Percentiles rank a stretch among this genome's conserved stretches.
Conservation (phyloP, 2,329 filamentous ascomycete species). For the Knoxdaviesia proteae region DNA sequence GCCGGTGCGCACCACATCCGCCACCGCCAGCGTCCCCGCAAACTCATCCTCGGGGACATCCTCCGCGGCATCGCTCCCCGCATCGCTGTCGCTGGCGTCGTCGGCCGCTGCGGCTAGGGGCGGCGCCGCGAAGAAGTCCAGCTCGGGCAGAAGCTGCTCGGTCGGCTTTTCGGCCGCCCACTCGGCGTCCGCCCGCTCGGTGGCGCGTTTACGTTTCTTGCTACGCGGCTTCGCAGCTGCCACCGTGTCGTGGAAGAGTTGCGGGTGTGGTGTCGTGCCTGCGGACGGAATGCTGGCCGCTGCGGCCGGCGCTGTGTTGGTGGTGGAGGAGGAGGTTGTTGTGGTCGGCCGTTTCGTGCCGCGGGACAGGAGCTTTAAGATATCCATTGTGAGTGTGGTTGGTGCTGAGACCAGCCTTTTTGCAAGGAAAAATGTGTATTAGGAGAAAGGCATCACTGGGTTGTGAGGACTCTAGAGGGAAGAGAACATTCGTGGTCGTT, state of each 20-base stretch:
- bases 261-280: constrained; percentile 42
- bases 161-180: constrained; percentile 12
- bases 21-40: constrained; percentile 8
- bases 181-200: constrained; percentile 9
- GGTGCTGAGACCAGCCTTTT: no score
- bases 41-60: constrained; percentile 7
- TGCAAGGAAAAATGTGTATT: no score
- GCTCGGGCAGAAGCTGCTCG: constrained; percentile 19
- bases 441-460: no score
- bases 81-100: constrained; percentile 5
- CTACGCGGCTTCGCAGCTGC: constrained; percentile 24
- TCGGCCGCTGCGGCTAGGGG: constrained; percentile 8
- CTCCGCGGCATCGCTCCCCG: constrained; percentile 6
- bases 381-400: constrained; percentile 33
- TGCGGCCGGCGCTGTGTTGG: constrained; percentile 10
- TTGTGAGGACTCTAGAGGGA: no score
- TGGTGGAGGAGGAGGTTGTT: constrained; percentile 6
- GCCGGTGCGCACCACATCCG: constrained; percentile 20
- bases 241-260: constrained; percentile 43
- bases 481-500: no score
- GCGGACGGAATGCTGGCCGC: constrained; percentile 37
- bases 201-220: constrained; percentile 25
- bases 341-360: constrained; percentile 38
- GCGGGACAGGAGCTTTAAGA: constrained; percentile 51
- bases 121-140: constrained; percentile 39